phyloP scores from a whole-genome alignment of 169 alveolate species.

The Plasmodium sp. region DNA sequence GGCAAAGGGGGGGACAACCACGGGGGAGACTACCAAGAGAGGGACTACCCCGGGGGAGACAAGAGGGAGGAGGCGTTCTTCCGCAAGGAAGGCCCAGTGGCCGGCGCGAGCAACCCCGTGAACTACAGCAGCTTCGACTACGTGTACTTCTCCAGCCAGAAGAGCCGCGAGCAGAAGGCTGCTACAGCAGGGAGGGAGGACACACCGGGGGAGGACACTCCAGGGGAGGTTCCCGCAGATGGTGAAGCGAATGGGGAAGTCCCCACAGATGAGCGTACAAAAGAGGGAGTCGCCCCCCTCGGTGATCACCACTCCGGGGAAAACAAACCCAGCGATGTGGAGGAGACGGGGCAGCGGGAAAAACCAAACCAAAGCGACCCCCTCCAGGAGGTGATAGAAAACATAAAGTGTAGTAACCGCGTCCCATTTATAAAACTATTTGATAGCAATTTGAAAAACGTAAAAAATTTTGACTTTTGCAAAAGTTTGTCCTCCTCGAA shows the following conservation, averaged over 20 bases:
- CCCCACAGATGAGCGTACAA: background rate
- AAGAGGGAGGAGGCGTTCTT: background rate
- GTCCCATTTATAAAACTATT: conserved; percentile 35
- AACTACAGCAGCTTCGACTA: conserved; percentile 13
- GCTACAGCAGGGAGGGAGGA: background rate
- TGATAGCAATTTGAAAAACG: conserved; percentile 1
- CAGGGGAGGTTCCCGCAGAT: background rate
- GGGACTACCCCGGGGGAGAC: background rate
- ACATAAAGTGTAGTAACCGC: background rate
- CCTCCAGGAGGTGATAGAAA: background rate
- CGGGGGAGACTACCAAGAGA: background rate
- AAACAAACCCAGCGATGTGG: background rate
- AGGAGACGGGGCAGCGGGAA: background rate
- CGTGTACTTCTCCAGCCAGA: conserved; percentile 25
- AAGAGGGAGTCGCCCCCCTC: background rate
- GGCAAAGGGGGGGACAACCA: background rate
- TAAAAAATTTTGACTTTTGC: conserved; percentile 38
- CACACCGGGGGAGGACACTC: background rate
- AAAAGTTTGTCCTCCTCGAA: conserved; percentile 44
- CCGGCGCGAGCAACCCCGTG: background rate
- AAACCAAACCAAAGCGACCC: background rate
- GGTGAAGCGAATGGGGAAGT: background rate
- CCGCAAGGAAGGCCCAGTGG: background rate
- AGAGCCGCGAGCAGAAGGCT: background rate
- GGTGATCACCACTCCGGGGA: background rate